Evolutionary conservation across 352 stramenopile species (phyloP).

Genomic region (Phytophthora pini): DNA sequence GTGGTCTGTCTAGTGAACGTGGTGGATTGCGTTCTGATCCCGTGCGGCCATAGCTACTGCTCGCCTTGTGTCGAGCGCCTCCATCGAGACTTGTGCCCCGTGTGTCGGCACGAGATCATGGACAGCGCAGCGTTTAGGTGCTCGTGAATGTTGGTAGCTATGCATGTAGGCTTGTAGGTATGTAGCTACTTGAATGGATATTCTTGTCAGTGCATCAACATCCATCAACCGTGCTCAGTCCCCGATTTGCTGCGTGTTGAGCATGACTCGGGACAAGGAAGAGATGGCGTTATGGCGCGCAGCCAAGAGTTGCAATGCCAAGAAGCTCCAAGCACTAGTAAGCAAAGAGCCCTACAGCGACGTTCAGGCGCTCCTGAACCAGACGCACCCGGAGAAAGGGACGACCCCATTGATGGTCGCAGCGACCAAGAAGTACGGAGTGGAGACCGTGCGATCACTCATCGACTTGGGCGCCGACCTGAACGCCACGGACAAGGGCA

Average conservation of each 20-base stretch:
- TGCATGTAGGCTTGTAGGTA: slow-evolving; percentile 12
- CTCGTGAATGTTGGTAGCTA: slow-evolving; percentile 28
- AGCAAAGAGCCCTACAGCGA: slow-evolving; percentile 21
- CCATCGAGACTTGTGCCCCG: slow-evolving; percentile 43
- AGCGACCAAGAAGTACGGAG: slow-evolving; percentile 56
- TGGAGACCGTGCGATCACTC: slow-evolving; percentile 54
- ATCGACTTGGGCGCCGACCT: slow-evolving; percentile 66
- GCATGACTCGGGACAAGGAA: slow-evolving; percentile 25
- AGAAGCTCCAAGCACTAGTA: slow-evolving; percentile 37
- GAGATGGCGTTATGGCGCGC: slow-evolving; percentile 35
- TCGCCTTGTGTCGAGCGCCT: slow-evolving; percentile 51
- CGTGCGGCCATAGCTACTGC: slow-evolving; percentile 72
- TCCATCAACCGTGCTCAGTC: slow-evolving; percentile 21
- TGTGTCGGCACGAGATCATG: slow-evolving; percentile 50
- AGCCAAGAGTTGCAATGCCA: slow-evolving; percentile 39
- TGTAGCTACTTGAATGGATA: slow-evolving; percentile 28
- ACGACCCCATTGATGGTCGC: slow-evolving; percentile 78
- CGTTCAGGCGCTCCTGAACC: slow-evolving; percentile 41
- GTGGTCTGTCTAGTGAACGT: slow-evolving; percentile 62
- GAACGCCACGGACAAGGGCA: slow-evolving; percentile 40
- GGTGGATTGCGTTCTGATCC: slow-evolving; percentile 62
- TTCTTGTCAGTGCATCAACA: slow-evolving; percentile 5
- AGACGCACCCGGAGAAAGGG: slow-evolving; percentile 52
- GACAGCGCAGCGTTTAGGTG: slow-evolving; percentile 47
- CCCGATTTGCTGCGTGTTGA: slow-evolving; percentile 19